Percentiles rank a stretch among this genome's conserved stretches.
Conservation (phyloP, 1,284 basidiomycete species). For the Pisolithus thermaeus region DNA sequence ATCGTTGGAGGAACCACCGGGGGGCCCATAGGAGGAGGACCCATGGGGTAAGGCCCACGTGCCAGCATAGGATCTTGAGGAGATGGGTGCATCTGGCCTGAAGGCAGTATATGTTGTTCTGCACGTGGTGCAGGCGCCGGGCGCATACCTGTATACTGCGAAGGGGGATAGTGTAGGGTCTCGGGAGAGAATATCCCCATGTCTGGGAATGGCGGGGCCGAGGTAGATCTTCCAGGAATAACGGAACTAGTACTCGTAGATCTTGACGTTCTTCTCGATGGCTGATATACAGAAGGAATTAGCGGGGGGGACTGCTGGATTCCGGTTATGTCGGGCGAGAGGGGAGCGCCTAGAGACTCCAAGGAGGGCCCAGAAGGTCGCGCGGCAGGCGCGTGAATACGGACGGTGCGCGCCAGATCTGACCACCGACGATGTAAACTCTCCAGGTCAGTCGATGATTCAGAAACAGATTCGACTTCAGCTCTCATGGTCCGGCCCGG, state of each 20-base stretch:
- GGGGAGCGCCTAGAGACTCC: slow-evolving; percentile 48
- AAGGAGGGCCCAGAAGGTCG: slow-evolving; percentile 42
- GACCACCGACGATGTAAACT: slow-evolving; percentile 21
- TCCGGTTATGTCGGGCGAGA: slow-evolving; percentile 32
- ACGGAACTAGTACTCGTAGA: slow-evolving; percentile 41
- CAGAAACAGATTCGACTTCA: slow-evolving; percentile 16
- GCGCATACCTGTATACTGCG: background rate
- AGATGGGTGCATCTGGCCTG: slow-evolving; percentile 14
- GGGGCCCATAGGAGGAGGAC: background rate
- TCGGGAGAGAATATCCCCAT: slow-evolving; percentile 17
- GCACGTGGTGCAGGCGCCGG: slow-evolving; percentile 1
- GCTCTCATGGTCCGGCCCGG: background rate
- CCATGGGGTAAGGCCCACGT: background rate
- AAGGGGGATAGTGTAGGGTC: slow-evolving; percentile 7
- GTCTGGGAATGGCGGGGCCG: slow-evolving; percentile 15
- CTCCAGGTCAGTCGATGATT: slow-evolving; percentile 22
- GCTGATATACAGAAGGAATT: slow-evolving; percentile 49
- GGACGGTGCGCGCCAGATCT: slow-evolving; percentile 17
- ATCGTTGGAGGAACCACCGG: background rate
- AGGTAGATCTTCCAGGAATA: slow-evolving; percentile 10
- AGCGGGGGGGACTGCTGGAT: slow-evolving; percentile 49
- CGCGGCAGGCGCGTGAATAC: slow-evolving; percentile 38
- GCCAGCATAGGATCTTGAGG: slow-evolving; percentile 2
- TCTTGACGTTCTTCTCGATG: slow-evolving; percentile 34
- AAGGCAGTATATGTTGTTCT: slow-evolving; percentile 12